Conservation (phyloP, 495 filamentous ascomycete species). For the Daldinia bambusicola region DNA sequence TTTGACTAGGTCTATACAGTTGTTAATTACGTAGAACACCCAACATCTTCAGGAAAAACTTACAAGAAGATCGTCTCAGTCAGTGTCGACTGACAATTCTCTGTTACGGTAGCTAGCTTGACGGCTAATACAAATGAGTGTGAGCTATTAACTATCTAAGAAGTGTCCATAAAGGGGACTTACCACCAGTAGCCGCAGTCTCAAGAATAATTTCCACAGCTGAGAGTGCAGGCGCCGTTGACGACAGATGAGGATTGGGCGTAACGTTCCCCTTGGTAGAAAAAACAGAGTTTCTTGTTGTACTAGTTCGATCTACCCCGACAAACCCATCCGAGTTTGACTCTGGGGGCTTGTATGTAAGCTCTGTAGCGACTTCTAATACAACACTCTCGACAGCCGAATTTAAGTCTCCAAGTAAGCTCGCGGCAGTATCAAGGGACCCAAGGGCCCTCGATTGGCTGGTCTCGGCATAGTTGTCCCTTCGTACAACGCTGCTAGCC, state of each 20-base stretch:
- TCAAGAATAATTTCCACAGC: slow-evolving; percentile 2
- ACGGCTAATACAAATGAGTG: neutral
- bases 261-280: neutral
- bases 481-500: neutral
- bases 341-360: slow-evolving; percentile 14
- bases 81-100: slow-evolving; percentile 19
- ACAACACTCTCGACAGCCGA: slow-evolving; percentile 23
- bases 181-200: slow-evolving; percentile 29
- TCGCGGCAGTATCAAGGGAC: slow-evolving; percentile 23
- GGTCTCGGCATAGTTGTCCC: slow-evolving; percentile 14
- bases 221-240: slow-evolving; percentile 17
- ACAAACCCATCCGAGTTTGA: slow-evolving; percentile 13
- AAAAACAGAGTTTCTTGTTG: neutral
- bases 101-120: neutral
- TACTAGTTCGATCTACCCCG: slow-evolving; percentile 22
- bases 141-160: neutral
- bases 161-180: slow-evolving; percentile 2
- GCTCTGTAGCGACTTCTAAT: slow-evolving; percentile 15
- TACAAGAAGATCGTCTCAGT: slow-evolving; percentile 32
- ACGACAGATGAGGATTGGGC: slow-evolving; percentile 3
- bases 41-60: neutral
- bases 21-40: slow-evolving; percentile 13
- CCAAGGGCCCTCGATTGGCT: slow-evolving; percentile 27
- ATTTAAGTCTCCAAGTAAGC: slow-evolving; percentile 20
- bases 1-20: slow-evolving; percentile 22